These are phyloP conservation scores for Brassica cretica DNA, from an alignment of 345 rosid species.

Conservation along the genomic window DNA sequence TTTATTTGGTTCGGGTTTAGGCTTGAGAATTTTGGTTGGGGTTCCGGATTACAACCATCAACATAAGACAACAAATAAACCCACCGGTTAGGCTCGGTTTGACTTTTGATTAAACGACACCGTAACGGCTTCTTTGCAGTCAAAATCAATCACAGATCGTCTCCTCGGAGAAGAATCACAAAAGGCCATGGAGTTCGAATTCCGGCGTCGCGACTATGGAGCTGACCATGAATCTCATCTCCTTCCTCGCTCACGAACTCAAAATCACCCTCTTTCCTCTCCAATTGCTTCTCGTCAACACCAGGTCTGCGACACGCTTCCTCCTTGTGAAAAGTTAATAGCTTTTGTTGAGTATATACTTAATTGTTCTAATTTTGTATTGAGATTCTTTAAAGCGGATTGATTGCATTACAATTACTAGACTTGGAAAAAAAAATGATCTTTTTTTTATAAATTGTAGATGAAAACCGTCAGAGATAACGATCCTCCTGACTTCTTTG, in stretches of 20 bases:
- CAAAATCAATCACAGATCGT: constrained; percentile 25
- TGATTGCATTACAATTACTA: background rate
- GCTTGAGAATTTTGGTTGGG: too few species aligned
- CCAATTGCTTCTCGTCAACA: constrained; percentile 37
- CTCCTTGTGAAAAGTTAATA: background rate
- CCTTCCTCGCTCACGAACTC: constrained; percentile 56
- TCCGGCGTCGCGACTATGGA: constrained; percentile 63
- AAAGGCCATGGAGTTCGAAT: constrained; percentile 51
- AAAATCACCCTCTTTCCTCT: constrained; percentile 60
- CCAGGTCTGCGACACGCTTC: constrained; percentile 54
- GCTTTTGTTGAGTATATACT: too few species aligned
- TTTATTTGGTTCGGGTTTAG: too few species aligned
- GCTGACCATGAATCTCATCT: constrained; percentile 46
- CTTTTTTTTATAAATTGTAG: constrained; percentile 33
- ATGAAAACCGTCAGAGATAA: constrained; percentile 34
- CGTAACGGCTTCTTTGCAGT: background rate
- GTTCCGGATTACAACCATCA: too few species aligned
- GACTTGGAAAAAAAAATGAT: background rate
- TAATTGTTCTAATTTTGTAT: too few species aligned
- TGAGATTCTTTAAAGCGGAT: background rate
- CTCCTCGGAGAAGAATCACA: constrained; percentile 20
- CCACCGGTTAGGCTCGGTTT: too few species aligned
- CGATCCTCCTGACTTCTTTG: constrained; percentile 52
- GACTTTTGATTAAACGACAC: background rate
- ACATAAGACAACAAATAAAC: too few species aligned